Conservation (phyloP, 257 asterid species). For the Jacaranda mimosifolia region DNA sequence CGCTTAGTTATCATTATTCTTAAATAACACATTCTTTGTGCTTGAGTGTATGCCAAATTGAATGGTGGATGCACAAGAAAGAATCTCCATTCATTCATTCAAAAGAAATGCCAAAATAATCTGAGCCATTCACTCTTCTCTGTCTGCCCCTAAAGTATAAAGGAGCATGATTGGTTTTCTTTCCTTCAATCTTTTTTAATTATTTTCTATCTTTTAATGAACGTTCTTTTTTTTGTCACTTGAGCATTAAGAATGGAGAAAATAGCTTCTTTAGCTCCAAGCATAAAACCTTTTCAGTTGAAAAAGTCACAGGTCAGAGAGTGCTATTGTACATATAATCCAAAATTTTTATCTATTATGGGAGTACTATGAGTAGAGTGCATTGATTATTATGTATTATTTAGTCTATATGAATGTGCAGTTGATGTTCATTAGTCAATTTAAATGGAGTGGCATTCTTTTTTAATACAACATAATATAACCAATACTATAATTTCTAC, state of each 20-base stretch:
- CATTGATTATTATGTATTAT: not conserved
- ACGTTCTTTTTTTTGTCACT: not conserved
- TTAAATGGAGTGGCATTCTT: too few relatives aligned
- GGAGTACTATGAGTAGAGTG: not conserved
- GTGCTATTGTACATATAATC: too few relatives aligned
- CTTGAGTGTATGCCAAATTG: conserved; percentile 30
- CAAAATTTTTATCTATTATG: not conserved
- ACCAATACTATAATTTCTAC: too few relatives aligned
- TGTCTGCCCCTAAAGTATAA: not conserved
- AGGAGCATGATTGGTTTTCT: not conserved
- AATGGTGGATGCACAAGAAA: conserved; percentile 31
- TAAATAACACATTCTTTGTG: conserved; percentile 16
- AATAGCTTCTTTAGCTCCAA: not conserved
- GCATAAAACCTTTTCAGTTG: not conserved
- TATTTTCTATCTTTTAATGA: not conserved
- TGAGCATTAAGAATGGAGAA: not conserved
- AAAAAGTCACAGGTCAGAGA: too few relatives aligned
- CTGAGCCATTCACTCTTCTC: conserved; percentile 25
- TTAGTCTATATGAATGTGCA: too few relatives aligned
- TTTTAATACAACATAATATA: too few relatives aligned
- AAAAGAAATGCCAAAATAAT: conserved; percentile 26
- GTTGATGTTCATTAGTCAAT: too few relatives aligned
- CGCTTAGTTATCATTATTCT: conserved; percentile 44
- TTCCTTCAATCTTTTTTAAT: not conserved
- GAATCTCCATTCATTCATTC: conserved; percentile 26